phyloP scores from a whole-genome alignment of 257 asterid species.

The Ajuga chamaepitys region DNA sequence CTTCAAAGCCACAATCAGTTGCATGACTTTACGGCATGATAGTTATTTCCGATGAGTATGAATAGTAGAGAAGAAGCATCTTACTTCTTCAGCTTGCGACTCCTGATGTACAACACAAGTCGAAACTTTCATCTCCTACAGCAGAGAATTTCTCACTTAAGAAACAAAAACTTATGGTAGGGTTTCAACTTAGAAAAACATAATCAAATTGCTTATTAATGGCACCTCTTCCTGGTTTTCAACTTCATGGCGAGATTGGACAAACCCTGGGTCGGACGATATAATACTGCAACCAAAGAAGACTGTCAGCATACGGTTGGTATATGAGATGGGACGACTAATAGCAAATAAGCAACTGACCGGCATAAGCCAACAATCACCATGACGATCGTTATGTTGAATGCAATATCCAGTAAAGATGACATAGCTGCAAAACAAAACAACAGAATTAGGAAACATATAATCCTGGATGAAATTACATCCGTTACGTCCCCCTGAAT shows the following conservation, averaged over 20 bases:
- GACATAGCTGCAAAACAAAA: conserved; percentile 30
- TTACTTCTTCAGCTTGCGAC: conserved; percentile 28
- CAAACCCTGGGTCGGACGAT: conserved; percentile 41
- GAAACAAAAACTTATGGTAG: background rate
- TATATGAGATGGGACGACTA: background rate
- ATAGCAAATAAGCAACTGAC: conserved; percentile 24
- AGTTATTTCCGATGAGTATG: background rate
- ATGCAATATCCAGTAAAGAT: conserved; percentile 25
- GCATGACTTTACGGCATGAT: background rate
- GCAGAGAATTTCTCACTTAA: background rate
- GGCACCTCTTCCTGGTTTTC: conserved; percentile 28
- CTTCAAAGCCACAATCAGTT: too few species aligned
- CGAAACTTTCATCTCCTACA: conserved; percentile 24
- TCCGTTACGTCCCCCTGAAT: background rate
- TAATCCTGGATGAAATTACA: background rate
- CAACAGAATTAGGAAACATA: background rate
- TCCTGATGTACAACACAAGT: conserved; percentile 15
- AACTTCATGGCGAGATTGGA: conserved; percentile 14
- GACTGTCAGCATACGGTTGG: conserved; percentile 6
- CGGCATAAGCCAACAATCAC: conserved; percentile 32
- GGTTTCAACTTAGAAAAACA: too few species aligned
- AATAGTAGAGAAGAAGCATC: conserved; percentile 12
- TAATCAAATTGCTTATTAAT: background rate
- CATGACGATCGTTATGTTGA: conserved; percentile 27
- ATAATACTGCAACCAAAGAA: conserved; percentile 32